Percentiles rank a stretch among this genome's conserved stretches.
These are phyloP conservation scores for Picea mariana DNA, from an alignment of 83 land plant genomes.

Conservation along the genomic window DNA sequence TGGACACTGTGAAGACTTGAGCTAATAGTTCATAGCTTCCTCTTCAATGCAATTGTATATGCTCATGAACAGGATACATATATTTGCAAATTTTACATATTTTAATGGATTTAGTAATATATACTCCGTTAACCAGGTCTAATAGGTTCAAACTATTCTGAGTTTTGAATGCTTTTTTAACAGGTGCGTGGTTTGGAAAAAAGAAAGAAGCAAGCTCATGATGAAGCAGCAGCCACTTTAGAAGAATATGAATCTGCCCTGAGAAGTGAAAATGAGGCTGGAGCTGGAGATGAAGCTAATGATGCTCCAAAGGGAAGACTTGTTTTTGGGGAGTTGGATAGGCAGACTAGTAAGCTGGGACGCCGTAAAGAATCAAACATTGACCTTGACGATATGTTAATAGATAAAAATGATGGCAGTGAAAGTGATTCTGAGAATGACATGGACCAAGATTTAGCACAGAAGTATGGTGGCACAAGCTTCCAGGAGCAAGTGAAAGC, in stretches of 20 bases:
- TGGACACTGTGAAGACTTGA: not conserved
- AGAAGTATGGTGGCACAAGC: not conserved
- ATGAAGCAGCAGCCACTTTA: conserved; percentile 72
- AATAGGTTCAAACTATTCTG: not conserved
- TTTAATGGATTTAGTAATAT: not conserved
- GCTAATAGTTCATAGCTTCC: not conserved
- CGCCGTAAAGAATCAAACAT: conserved; percentile 24
- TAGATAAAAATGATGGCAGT: conserved; percentile 29
- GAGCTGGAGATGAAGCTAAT: not conserved
- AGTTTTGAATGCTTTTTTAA: not conserved
- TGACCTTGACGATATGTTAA: conserved; percentile 4
- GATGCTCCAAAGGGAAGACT: conserved; percentile 54
- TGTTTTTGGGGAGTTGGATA: conserved; percentile 72
- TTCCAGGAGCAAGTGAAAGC: not conserved
- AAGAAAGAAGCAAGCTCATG: conserved; percentile 57
- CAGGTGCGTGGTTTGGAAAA: conserved; percentile 81
- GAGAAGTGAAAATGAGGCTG: conserved; percentile 27
- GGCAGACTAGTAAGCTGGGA: conserved; percentile 14
- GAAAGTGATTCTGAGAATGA: conserved; percentile 34
- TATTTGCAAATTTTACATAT: not conserved
- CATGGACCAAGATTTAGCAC: not conserved
- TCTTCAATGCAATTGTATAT: not conserved
- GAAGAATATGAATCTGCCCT: conserved; percentile 63
- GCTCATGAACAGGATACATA: not conserved
- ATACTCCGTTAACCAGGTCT: not conserved